phyloP scores from a whole-genome alignment of 768 basidiomycete species.

The Dentipellis sp. region DNA sequence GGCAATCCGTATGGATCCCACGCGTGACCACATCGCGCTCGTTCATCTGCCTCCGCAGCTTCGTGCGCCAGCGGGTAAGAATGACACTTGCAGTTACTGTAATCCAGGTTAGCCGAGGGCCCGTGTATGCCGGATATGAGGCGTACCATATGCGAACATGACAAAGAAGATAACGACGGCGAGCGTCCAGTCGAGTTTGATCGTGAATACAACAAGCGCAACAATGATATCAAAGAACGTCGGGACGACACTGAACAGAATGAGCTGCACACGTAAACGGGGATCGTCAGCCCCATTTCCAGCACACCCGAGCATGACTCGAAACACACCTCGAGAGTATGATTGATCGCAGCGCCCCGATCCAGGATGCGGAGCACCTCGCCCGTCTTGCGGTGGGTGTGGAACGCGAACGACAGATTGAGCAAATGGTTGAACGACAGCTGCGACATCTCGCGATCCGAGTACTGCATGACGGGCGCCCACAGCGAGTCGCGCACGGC shows the following conservation, averaged over 20 bases:
- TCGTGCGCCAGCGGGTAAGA: constrained; percentile 66
- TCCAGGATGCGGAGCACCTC: constrained; percentile 78
- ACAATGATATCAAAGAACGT: constrained; percentile 73
- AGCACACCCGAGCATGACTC: constrained; percentile 20
- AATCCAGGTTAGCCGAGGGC: not conserved
- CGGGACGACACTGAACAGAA: constrained; percentile 80
- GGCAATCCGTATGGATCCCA: constrained; percentile 74
- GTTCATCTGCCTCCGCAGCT: constrained; percentile 70
- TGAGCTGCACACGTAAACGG: constrained; percentile 33
- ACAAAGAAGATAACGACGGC: constrained; percentile 61
- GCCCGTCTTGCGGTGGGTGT: constrained; percentile 75
- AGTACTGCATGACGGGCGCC: constrained; percentile 86
- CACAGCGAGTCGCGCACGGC: constrained; percentile 61
- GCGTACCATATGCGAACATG: constrained; percentile 63
- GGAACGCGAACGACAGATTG: constrained; percentile 79
- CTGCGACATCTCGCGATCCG: constrained; percentile 81
- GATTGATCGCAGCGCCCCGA: constrained; percentile 82
- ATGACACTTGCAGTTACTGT: constrained; percentile 40
- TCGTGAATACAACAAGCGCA: constrained; percentile 57
- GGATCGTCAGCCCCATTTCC: not conserved
- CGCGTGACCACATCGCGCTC: constrained; percentile 77
- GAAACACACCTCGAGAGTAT: constrained; percentile 41
- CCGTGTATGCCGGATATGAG: not conserved
- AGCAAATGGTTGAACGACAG: constrained; percentile 83
- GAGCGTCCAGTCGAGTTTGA: constrained; percentile 58